These are phyloP conservation scores for Aureobasidium mangrovei DNA, from an alignment of 2,329 filamentous ascomycete genomes.

Conservation along the genomic window DNA sequence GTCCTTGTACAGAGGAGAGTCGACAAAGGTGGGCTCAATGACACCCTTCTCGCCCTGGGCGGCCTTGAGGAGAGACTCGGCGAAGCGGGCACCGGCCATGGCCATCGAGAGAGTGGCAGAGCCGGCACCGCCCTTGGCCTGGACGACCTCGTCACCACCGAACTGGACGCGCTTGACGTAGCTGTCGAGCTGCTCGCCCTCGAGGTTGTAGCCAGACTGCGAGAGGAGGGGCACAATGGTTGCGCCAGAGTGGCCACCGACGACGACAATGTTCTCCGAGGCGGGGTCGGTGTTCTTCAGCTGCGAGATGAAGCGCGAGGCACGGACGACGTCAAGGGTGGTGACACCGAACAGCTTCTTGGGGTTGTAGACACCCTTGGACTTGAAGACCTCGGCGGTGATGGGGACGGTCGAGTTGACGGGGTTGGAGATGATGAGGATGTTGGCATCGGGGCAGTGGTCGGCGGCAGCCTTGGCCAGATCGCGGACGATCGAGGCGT, in stretches of 20 bases:
- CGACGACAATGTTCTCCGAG: slow-evolving; percentile 88
- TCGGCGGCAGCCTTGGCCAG: slow-evolving; percentile 91
- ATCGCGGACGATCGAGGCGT: slow-evolving; percentile 97
- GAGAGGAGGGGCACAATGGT: slow-evolving; percentile 98
- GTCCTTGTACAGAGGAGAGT: slow-evolving; percentile 97
- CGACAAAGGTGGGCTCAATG: slow-evolving; percentile 91
- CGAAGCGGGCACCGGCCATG: slow-evolving; percentile 78
- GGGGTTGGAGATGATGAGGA: slow-evolving; percentile 97
- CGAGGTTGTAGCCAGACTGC: slow-evolving; percentile 82
- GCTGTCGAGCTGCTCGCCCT: slow-evolving; percentile 61
- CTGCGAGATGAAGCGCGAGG: slow-evolving; percentile 94
- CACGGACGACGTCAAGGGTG: slow-evolving; percentile 96
- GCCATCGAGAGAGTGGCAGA: slow-evolving; percentile 98
- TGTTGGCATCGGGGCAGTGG: slow-evolving; percentile 80
- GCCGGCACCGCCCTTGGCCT: slow-evolving; percentile 96
- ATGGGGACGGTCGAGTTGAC: slow-evolving; percentile 99
- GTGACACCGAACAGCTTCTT: slow-evolving; percentile 99
- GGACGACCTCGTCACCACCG: slow-evolving; percentile 96
- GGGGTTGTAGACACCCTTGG: slow-evolving; percentile 92
- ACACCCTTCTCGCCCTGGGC: slow-evolving; percentile 90
- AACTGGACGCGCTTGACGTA: slow-evolving; percentile 96
- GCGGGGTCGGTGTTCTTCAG: slow-evolving; percentile 83
- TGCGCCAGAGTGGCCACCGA: slow-evolving; percentile 94
- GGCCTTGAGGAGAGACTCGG: slow-evolving; percentile 89
- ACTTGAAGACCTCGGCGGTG: slow-evolving; percentile 93